Evolutionary conservation across 1,139 yeast genomes (phyloP).

Genomic region (Sugiyamaella xylanicola): DNA sequence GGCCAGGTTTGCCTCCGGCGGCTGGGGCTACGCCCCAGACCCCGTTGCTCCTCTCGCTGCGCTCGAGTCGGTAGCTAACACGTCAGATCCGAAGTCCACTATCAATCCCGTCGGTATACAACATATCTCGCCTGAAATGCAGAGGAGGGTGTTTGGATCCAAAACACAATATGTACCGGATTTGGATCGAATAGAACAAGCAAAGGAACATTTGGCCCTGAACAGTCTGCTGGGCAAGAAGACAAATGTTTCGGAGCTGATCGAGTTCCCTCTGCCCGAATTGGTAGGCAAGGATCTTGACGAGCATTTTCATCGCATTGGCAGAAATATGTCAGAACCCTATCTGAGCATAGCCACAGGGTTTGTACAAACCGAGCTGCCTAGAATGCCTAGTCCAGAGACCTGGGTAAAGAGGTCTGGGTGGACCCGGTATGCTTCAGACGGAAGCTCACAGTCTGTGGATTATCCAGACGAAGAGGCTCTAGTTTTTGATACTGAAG

Average conservation of each 20-base stretch:
- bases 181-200: constrained; percentile 52
- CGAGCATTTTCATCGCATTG: constrained; percentile 82
- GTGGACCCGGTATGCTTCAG: constrained; percentile 75
- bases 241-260: constrained; percentile 66
- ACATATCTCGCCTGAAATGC: constrained; percentile 35
- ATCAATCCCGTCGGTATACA: constrained; percentile 62
- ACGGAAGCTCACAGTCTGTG: constrained; percentile 57
- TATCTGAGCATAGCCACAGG: constrained; percentile 54
- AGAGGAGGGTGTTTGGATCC: constrained; percentile 36
- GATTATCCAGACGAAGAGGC: constrained; percentile 68
- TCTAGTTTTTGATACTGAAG: constrained; percentile 88
- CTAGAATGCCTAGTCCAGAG: constrained; percentile 48
- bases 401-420: constrained; percentile 53
- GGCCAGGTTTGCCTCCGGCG: no score
- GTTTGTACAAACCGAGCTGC: constrained; percentile 48
- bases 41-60: no score
- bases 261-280: constrained; percentile 64
- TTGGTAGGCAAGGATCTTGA: constrained; percentile 71
- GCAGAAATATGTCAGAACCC: constrained; percentile 58
- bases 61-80: constrained; percentile 4
- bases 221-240: constrained; percentile 78
- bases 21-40: no score
- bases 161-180: constrained; percentile 23
- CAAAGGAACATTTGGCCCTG: constrained; percentile 61
- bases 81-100: constrained; percentile 11